phyloP scores from a whole-genome alignment of 2,329 filamentous ascomycete genomes.

The Aspergillus floridensis region DNA sequence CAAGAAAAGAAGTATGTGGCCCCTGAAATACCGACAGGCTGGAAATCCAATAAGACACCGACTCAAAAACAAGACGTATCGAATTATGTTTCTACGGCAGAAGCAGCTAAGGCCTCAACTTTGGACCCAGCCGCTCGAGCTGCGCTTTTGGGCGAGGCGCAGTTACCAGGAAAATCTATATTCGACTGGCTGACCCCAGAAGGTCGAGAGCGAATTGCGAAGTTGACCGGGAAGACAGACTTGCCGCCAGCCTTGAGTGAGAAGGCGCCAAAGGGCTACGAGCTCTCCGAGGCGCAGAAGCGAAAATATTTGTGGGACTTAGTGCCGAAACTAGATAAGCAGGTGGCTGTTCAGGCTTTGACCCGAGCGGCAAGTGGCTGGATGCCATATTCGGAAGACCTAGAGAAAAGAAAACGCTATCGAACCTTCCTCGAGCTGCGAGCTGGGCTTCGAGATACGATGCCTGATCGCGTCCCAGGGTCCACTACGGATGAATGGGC shows the following conservation, averaged over 20 bases:
- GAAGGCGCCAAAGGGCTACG: conserved; percentile 62
- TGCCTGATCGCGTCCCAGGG: conserved; percentile 56
- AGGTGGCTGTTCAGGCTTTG: conserved; percentile 67
- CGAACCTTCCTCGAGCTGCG: conserved; percentile 74
- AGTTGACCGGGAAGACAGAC: conserved; percentile 70
- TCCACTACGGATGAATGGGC: conserved; percentile 70
- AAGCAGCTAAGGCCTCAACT: conserved; percentile 72
- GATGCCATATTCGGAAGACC: conserved; percentile 82
- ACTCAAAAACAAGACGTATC: conserved; percentile 33
- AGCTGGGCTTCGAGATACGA: conserved; percentile 58
- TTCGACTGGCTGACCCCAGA: conserved; percentile 87
- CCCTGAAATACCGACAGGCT: conserved; percentile 54
- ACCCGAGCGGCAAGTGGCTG: conserved; percentile 64
- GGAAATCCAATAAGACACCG: conserved; percentile 62
- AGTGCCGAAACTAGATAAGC: conserved; percentile 64
- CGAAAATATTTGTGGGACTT: conserved; percentile 57
- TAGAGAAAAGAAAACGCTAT: conserved; percentile 76
- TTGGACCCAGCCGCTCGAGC: conserved; percentile 76
- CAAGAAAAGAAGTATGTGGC: conserved; percentile 47
- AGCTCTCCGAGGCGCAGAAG: conserved; percentile 62
- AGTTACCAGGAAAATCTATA: conserved; percentile 85
- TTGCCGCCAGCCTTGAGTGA: conserved; percentile 77
- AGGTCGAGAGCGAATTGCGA: conserved; percentile 71
- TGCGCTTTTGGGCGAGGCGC: conserved; percentile 73
- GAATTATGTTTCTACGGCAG: conserved; percentile 65